Conservation (phyloP, 2,329 filamentous ascomycete genomes). For the Cordyceps sp. region DNA sequence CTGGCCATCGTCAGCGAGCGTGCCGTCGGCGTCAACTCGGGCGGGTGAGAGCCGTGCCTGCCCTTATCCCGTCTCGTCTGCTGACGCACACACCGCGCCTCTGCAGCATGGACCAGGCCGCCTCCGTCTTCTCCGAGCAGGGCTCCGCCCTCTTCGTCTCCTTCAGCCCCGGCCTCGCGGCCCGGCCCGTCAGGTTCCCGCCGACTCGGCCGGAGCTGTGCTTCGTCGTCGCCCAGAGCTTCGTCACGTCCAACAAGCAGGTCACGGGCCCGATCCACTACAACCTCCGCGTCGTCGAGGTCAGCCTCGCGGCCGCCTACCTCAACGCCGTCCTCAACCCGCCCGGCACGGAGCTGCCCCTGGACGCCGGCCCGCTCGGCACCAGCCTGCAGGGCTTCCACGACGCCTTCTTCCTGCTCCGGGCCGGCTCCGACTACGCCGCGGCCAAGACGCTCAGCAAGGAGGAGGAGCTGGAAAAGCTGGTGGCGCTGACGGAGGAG, state of each 20-base stretch:
- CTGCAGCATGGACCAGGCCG: slow-evolving; percentile 83
- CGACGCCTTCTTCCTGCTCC: slow-evolving; percentile 53
- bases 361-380: slow-evolving; percentile 68
- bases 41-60: too few relatives aligned
- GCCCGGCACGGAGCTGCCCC: slow-evolving; percentile 42
- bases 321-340: slow-evolving; percentile 42
- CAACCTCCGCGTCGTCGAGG: slow-evolving; percentile 92
- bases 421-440: slow-evolving; percentile 18
- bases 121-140: slow-evolving; percentile 80
- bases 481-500: slow-evolving; percentile 52
- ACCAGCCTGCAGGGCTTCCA: slow-evolving; percentile 79
- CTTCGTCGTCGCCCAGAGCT: slow-evolving; percentile 89
- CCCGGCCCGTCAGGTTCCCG: slow-evolving; percentile 67
- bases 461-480: slow-evolving; percentile 53
- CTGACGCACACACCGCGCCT: not conserved
- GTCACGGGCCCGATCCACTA: slow-evolving; percentile 88
- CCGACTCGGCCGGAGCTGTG: slow-evolving; percentile 66
- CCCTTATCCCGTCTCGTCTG: not conserved
- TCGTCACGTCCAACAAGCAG: slow-evolving; percentile 87
- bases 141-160: slow-evolving; percentile 81
- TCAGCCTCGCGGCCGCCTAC: slow-evolving; percentile 67
- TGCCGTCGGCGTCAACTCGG: slow-evolving; percentile 88
- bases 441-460: slow-evolving; percentile 26
- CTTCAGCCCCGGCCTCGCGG: slow-evolving; percentile 66
- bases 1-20: slow-evolving; percentile 89